These are phyloP conservation scores for Penicillium sp. DNA, from an alignment of 2,329 filamentous ascomycete genomes.

Conservation along the genomic window DNA sequence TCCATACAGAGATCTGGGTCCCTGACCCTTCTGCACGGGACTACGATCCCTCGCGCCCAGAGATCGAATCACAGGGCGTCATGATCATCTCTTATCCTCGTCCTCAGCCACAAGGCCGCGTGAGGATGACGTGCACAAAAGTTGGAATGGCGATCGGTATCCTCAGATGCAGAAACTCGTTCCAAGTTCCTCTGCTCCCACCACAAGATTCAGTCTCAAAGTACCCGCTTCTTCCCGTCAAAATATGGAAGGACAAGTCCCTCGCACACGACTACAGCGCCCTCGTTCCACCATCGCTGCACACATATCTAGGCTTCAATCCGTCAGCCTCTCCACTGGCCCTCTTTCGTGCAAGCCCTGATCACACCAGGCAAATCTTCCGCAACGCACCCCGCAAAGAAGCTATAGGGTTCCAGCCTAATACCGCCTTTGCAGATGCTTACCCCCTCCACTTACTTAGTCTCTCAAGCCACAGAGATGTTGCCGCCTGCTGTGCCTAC, in stretches of 20 bases:
- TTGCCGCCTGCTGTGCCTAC: constrained; percentile 44
- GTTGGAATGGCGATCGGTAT: constrained; percentile 33
- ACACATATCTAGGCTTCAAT: constrained; percentile 43
- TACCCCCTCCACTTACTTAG: constrained; percentile 60
- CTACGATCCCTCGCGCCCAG: constrained; percentile 47
- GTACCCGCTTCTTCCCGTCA: constrained; percentile 50
- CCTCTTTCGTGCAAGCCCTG: constrained; percentile 54
- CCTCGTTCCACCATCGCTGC: constrained; percentile 50
- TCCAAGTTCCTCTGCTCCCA: constrained; percentile 56
- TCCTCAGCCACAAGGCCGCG: constrained; percentile 8
- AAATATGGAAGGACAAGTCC: constrained; percentile 57
- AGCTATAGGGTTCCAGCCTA: constrained; percentile 53
- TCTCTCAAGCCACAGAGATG: constrained; percentile 54
- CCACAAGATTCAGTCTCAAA: constrained; percentile 43
- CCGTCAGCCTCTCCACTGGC: constrained; percentile 39
- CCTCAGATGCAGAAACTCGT: constrained; percentile 41
- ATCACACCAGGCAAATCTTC: constrained; percentile 49
- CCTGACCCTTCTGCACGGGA: constrained; percentile 48
- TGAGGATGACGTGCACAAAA: constrained; percentile 16
- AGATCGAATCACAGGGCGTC: constrained; percentile 53
- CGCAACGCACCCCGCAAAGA: constrained; percentile 55
- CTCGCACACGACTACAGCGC: constrained; percentile 39
- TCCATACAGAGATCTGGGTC: constrained; percentile 64
- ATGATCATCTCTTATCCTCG: constrained; percentile 52
- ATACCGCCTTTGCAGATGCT: constrained; percentile 58